Evolutionary conservation across 129 eudicot species (phyloP).

Genomic region (Flaveria bidentis): DNA sequence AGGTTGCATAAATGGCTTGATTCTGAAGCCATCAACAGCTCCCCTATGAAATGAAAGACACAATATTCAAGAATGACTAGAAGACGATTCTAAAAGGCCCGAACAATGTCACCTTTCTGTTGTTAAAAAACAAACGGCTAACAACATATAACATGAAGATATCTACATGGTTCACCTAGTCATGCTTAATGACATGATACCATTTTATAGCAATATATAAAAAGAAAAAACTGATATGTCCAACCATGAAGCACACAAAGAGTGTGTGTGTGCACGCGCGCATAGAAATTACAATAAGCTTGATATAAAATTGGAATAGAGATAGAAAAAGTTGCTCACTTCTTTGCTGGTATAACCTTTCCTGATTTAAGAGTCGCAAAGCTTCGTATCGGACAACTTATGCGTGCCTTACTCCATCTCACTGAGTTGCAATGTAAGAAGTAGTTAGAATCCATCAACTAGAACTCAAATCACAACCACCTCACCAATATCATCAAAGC

Average conservation of each 20-base stretch:
- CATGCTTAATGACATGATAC: not conserved
- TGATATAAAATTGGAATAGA: not conserved
- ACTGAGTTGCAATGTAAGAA: conserved; percentile 40
- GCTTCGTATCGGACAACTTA: conserved; percentile 46
- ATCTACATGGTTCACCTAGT: not conserved
- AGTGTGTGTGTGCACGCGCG: too few relatives aligned
- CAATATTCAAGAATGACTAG: not conserved
- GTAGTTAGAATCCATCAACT: conserved; percentile 31
- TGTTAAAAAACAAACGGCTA: not conserved
- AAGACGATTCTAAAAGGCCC: too few relatives aligned
- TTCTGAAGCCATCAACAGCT: conserved; percentile 18
- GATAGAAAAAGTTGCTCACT: conserved; percentile 44
- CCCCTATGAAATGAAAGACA: not conserved
- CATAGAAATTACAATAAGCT: not conserved
- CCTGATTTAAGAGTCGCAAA: conserved; percentile 67
- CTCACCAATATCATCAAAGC: too few relatives aligned
- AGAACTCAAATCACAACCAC: conserved; percentile 1
- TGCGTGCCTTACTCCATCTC: conserved; percentile 36
- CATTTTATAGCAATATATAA: not conserved
- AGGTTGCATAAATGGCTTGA: not conserved
- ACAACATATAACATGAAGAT: conserved; percentile 1
- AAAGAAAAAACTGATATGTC: not conserved
- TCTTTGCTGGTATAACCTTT: conserved; percentile 55
- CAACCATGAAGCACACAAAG: not conserved
- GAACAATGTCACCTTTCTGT: not conserved